These are phyloP conservation scores for Penicillium nordicum DNA, from an alignment of 2,329 filamentous ascomycete species.

Conservation along the genomic window DNA sequence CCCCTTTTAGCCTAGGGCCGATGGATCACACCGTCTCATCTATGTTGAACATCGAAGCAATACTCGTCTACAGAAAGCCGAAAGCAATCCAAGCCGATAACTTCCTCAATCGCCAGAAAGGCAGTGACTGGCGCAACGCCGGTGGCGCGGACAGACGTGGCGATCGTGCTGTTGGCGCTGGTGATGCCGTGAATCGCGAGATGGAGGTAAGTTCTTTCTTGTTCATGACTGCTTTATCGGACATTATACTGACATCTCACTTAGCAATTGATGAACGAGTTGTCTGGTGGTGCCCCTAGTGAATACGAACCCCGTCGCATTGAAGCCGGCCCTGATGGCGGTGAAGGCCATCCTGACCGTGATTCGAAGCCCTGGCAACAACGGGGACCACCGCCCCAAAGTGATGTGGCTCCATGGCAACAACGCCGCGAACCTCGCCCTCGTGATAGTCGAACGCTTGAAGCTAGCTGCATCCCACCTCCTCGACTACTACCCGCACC, in stretches of 20 bases:
- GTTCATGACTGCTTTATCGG: neutral
- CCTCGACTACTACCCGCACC: slow-evolving; percentile 5
- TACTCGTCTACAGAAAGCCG: neutral
- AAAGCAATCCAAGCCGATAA: neutral
- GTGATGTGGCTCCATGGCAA: slow-evolving; percentile 78
- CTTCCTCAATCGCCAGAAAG: slow-evolving; percentile 71
- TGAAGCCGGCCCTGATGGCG: slow-evolving; percentile 71
- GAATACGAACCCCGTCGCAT: slow-evolving; percentile 71
- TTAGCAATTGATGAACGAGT: slow-evolving; percentile 95
- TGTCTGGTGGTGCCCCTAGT: slow-evolving; percentile 67
- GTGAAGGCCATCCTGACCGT: slow-evolving; percentile 35
- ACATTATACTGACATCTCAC: slow-evolving; percentile 41
- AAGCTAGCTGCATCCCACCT: neutral
- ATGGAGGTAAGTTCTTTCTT: slow-evolving; percentile 68
- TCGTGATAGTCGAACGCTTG: slow-evolving; percentile 33
- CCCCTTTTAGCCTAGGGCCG: neutral
- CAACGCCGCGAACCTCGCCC: slow-evolving; percentile 53
- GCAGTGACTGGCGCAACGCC: slow-evolving; percentile 81
- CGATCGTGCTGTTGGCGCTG: slow-evolving; percentile 66
- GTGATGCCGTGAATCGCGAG: slow-evolving; percentile 86
- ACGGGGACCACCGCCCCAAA: slow-evolving; percentile 64
- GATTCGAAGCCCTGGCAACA: slow-evolving; percentile 89
- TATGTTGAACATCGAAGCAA: neutral
- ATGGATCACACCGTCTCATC: neutral
- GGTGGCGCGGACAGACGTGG: slow-evolving; percentile 50